A percentile compares a stretch with the other conserved stretches of the same genome.
Evolutionary conservation across 2,329 filamentous ascomycete genomes (phyloP).

Genomic region (Aspergillus niger): DNA sequence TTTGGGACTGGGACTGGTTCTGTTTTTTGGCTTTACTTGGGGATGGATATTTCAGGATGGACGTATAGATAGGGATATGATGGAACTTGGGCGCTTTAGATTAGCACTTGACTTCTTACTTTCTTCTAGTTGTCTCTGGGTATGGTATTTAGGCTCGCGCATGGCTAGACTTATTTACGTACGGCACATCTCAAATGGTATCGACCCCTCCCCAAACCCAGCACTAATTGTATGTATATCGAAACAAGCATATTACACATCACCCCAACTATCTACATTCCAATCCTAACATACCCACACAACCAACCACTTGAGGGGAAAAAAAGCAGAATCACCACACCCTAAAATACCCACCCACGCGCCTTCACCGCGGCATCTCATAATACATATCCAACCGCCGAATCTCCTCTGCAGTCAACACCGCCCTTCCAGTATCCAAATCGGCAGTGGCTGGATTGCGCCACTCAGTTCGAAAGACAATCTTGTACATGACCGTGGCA

Average conservation of each 20-base stretch:
- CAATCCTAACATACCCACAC: too few species aligned
- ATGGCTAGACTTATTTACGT: too few species aligned
- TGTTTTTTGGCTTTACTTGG: background rate
- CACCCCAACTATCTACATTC: too few species aligned
- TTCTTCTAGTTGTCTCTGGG: background rate
- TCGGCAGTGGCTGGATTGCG: slow-evolving; percentile 8
- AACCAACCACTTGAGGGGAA: too few species aligned
- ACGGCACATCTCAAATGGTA: too few species aligned
- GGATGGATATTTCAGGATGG: background rate
- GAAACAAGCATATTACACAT: too few species aligned
- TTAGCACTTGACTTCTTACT: background rate
- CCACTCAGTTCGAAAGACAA: slow-evolving; percentile 10
- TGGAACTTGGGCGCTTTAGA: background rate
- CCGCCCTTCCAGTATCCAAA: slow-evolving; percentile 6
- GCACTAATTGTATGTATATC: too few species aligned
- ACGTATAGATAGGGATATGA: background rate
- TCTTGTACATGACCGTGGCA: slow-evolving; percentile 5
- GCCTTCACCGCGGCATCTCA: slow-evolving; percentile 10
- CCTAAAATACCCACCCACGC: slow-evolving; percentile 10
- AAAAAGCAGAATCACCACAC: slow-evolving; percentile 1
- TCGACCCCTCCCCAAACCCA: too few species aligned
- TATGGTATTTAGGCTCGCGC: too few species aligned
- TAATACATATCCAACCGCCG: slow-evolving; percentile 12
- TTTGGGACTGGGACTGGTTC: background rate
- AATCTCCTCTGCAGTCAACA: slow-evolving; percentile 2